Percentiles rank a stretch among this genome's conserved stretches.
Conservation (phyloP, 441 rosid genomes). For the Jatropha podagrica region DNA sequence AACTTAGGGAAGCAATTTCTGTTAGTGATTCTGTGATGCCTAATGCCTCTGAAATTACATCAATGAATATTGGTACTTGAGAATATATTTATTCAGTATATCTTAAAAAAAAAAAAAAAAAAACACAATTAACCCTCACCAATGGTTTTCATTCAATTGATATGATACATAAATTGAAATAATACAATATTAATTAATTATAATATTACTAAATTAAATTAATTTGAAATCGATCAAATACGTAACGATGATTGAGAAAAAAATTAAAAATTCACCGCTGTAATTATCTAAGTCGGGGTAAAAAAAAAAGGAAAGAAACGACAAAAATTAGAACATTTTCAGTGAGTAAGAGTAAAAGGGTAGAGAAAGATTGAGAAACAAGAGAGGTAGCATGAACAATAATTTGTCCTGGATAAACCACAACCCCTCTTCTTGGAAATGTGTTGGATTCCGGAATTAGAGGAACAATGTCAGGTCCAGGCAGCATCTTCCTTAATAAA, state of each 20-base stretch:
- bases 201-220: neutral
- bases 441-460: slow-evolving; percentile 18
- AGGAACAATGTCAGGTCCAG: neutral
- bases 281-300: too few relatives aligned
- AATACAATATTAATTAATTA: too few relatives aligned
- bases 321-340: neutral
- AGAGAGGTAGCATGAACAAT: slow-evolving; percentile 9
- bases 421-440: slow-evolving; percentile 31
- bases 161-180: too few relatives aligned
- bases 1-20: neutral
- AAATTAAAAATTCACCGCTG: too few relatives aligned
- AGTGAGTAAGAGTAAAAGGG: neutral
- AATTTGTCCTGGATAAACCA: slow-evolving; percentile 26
- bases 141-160: slow-evolving; percentile 7
- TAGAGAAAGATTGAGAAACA: neutral
- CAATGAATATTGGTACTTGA: slow-evolving; percentile 1
- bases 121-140: neutral
- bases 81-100: slow-evolving; percentile 5
- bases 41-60: neutral
- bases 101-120: neutral
- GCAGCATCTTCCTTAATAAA: slow-evolving; percentile 8
- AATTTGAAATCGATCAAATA: too few relatives aligned
- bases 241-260: too few relatives aligned
- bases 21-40: neutral
- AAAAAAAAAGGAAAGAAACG: neutral